These are phyloP conservation scores for Macrocybe gigantea DNA, from an alignment of 768 basidiomycete genomes.

Conservation along the genomic window DNA sequence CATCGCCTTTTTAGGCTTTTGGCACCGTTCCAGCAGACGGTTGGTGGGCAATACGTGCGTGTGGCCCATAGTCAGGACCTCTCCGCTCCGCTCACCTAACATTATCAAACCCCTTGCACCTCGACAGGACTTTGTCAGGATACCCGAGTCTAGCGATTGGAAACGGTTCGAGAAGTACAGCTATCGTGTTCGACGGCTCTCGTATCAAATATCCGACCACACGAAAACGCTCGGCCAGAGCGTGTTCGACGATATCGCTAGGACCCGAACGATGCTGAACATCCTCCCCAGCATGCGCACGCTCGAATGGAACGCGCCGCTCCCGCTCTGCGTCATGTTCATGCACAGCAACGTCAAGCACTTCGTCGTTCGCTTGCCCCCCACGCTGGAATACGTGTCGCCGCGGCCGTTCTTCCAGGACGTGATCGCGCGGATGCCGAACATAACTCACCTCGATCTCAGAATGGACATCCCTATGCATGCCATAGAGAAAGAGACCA, in stretches of 20 bases:
- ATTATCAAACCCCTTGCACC: background rate
- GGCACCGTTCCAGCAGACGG: slow-evolving; percentile 30
- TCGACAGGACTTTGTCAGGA: slow-evolving; percentile 32
- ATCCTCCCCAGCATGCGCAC: slow-evolving; percentile 51
- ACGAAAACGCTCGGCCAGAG: slow-evolving; percentile 20
- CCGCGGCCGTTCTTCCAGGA: slow-evolving; percentile 25
- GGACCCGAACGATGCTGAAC: slow-evolving; percentile 45
- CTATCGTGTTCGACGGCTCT: slow-evolving; percentile 38
- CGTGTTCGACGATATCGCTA: slow-evolving; percentile 50
- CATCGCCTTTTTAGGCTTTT: slow-evolving; percentile 41
- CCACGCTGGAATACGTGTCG: slow-evolving; percentile 8
- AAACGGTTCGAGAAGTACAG: slow-evolving; percentile 47
- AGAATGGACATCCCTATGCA: slow-evolving; percentile 33
- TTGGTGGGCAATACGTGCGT: slow-evolving; percentile 22
- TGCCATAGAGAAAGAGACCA: slow-evolving; percentile 33
- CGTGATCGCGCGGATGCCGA: slow-evolving; percentile 47
- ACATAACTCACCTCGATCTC: slow-evolving; percentile 41
- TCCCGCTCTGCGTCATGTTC: slow-evolving; percentile 39
- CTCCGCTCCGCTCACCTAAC: background rate
- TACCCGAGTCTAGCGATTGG: slow-evolving; percentile 48
- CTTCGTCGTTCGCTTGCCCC: slow-evolving; percentile 23
- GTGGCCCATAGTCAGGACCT: background rate
- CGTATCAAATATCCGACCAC: slow-evolving; percentile 12
- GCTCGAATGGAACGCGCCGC: slow-evolving; percentile 39
- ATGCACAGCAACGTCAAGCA: slow-evolving; percentile 48